Evolutionary conservation across 768 basidiomycete genomes (phyloP).

Genomic region (Macrolepiota fuliginosa): DNA sequence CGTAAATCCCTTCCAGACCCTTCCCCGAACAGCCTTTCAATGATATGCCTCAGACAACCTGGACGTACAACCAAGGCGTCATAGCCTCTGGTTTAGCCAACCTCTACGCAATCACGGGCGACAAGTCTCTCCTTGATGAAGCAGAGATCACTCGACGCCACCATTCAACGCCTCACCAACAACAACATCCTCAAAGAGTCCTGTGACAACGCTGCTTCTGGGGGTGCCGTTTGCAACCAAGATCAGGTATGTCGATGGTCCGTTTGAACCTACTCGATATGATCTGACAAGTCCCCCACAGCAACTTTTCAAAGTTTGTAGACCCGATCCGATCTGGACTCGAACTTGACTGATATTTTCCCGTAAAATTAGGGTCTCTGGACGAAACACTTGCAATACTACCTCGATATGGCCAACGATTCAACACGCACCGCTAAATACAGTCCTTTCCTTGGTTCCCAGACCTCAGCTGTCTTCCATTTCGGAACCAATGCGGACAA

Average conservation of each 20-base stretch:
- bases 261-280: background rate
- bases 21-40: background rate
- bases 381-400: slow-evolving; percentile 51
- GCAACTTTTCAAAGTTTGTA: slow-evolving; percentile 43
- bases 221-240: slow-evolving; percentile 38
- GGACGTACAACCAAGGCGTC: slow-evolving; percentile 63
- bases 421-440: slow-evolving; percentile 42
- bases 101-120: slow-evolving; percentile 37
- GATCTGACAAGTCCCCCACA: slow-evolving; percentile 12
- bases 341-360: background rate
- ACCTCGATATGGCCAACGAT: slow-evolving; percentile 45
- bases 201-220: slow-evolving; percentile 43
- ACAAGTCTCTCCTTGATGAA: slow-evolving; percentile 38
- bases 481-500: slow-evolving; percentile 35
- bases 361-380: slow-evolving; percentile 38
- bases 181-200: slow-evolving; percentile 47
- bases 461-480: slow-evolving; percentile 40
- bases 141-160: slow-evolving; percentile 53
- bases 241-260: slow-evolving; percentile 35
- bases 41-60: slow-evolving; percentile 38
- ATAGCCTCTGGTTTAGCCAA: slow-evolving; percentile 52
- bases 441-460: slow-evolving; percentile 35
- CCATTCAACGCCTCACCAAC: slow-evolving; percentile 36
- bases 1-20: background rate
- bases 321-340: background rate